phyloP scores from a whole-genome alignment of 805 yeast genomes.

The Maudiozyma bulderi region DNA sequence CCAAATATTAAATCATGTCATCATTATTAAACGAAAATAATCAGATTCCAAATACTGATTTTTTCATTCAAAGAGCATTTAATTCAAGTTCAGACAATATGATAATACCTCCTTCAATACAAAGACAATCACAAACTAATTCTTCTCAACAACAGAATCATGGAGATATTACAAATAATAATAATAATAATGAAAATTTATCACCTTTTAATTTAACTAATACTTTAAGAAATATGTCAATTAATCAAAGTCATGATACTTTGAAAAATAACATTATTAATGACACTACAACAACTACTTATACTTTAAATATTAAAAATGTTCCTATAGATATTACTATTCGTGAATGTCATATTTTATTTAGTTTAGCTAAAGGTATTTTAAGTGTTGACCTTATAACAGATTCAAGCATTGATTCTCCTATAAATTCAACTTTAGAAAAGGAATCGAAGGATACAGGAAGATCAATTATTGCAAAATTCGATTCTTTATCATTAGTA shows the following conservation, averaged over 20 bases:
- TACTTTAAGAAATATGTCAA: constrained; percentile 12
- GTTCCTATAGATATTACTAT: constrained; percentile 51
- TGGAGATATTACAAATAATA: not conserved
- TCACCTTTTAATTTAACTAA: constrained; percentile 7
- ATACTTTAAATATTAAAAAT: constrained; percentile 37
- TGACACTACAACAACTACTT: constrained; percentile 1
- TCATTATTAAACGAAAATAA: constrained; percentile 3
- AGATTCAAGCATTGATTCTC: not conserved
- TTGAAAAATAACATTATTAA: no score
- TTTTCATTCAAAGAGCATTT: constrained; percentile 14
- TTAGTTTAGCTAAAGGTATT: constrained; percentile 58
- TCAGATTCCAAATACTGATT: constrained; percentile 9
- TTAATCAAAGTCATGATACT: not conserved
- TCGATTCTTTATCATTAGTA: constrained; percentile 35
- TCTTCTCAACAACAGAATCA: no score
- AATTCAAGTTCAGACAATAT: constrained; percentile 16
- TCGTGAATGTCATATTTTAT: constrained; percentile 56
- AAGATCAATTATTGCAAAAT: constrained; percentile 31
- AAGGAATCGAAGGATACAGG: no score
- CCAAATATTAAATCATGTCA: not conserved
- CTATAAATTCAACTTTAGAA: not conserved
- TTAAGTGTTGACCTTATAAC: constrained; percentile 35
- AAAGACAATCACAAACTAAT: not conserved
- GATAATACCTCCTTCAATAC: constrained; percentile 1
- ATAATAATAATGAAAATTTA: not conserved